Evolutionary conservation across 164 flowering plant species (phyloP), one percentile per base, ranked within the genome.

Genomic region (Malania oleifera): DNA sequence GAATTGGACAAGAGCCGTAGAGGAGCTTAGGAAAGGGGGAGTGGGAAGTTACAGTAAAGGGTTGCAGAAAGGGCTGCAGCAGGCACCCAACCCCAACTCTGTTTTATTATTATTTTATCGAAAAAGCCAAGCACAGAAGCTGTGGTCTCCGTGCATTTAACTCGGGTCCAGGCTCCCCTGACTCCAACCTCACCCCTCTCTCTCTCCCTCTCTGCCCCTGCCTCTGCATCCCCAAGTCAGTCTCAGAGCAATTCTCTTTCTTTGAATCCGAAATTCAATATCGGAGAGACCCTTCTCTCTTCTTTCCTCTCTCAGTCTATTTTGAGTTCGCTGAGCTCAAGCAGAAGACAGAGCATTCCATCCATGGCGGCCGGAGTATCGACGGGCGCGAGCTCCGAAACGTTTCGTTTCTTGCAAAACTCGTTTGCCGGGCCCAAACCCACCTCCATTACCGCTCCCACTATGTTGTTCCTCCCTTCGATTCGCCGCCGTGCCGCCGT

Each of bases 351-450:
- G 17, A n/a, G 9, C 24, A 23, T 2, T 29, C 43, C 65, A 19
- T 17, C 67, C 59, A 83, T 86, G 89, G 86, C 84, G 70, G 78
- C 66, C 48, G 81, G 80, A 13, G 51, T 77, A 7, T 71, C 74
- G n/a, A 68, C 73, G 63, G 62, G 83, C 56, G 10, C 71, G 8
- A 46, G 51, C 48, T 52, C 78, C 48, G 57, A 54, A 55, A 35
- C 80, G 8, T 52, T 64, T 58, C 52, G 50, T 14, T 47, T 61
- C 26, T 18, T 44, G 47, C 73, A 43, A 52, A 8, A 65, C 46
- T 66, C 75, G 0, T 55, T 60, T 54, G 57, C 60, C 20, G 48
- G 27, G 57, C 64, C 63, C 2, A 65, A 52, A 46, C 61, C 77
- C 64, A 26, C 17, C 25, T 20, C 38, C 53, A 24, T 41, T 9